These are phyloP conservation scores for Paracorniculantispora psalliotae DNA, from an alignment of 2,329 filamentous ascomycete genomes.

Conservation along the genomic window DNA sequence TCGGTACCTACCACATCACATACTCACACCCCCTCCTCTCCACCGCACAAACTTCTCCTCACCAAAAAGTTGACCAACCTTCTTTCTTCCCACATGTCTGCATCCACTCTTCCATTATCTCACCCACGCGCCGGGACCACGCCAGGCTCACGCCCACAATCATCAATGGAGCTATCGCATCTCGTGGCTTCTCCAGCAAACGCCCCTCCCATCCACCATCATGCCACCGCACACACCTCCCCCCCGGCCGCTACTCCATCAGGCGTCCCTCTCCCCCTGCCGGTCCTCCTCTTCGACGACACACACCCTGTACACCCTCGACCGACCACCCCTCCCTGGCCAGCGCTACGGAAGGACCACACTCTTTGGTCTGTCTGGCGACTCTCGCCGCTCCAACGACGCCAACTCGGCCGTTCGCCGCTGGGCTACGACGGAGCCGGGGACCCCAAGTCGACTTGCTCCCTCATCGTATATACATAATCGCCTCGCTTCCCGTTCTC, in stretches of 20 bases:
- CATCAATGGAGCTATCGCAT: conserved; percentile 8
- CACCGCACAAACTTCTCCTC: neutral
- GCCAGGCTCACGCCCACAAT: conserved; percentile 2
- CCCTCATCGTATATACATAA: conserved; percentile 21
- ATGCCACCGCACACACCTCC: too few species aligned
- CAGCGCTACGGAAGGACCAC: neutral
- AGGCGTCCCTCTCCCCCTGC: neutral
- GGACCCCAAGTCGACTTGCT: conserved; percentile 6
- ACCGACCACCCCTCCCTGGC: neutral
- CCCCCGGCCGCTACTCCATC: too few species aligned
- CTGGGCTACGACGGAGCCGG: conserved; percentile 7
- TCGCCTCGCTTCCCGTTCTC: conserved; percentile 17
- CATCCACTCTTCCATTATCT: conserved; percentile 12
- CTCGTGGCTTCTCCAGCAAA: conserved; percentile 8
- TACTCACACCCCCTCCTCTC: neutral
- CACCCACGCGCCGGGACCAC: too few species aligned
- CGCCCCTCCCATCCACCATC: conserved; percentile 9
- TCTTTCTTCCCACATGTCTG: conserved; percentile 1
- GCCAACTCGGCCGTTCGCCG: conserved; percentile 11
- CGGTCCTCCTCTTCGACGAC: neutral
- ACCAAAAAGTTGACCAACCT: conserved; percentile 1
- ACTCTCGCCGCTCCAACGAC: neutral
- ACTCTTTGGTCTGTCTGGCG: neutral
- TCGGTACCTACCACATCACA: neutral
- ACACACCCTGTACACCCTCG: neutral